Evolutionary conservation across 148 eudicot genomes (phyloP).

Genomic region (Talinum fruticosum): DNA sequence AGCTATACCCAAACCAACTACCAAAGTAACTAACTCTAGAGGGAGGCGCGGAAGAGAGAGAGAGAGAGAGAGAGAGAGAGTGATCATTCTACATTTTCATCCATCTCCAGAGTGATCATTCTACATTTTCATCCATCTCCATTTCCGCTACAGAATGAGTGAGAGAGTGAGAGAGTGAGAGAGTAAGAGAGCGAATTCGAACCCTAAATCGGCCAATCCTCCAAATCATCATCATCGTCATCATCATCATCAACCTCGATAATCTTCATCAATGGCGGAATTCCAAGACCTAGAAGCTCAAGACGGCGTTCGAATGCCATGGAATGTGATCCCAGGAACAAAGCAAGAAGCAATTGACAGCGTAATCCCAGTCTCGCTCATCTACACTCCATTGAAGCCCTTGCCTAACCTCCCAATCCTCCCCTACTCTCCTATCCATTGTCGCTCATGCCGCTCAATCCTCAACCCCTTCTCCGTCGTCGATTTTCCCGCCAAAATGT

Average conservation of each 20-base stretch:
- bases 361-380: constrained; percentile 63
- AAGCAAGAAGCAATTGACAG: constrained; percentile 51
- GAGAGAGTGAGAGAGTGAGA: background rate
- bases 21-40: no score
- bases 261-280: constrained; percentile 61
- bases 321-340: constrained; percentile 95
- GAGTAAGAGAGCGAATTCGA: background rate
- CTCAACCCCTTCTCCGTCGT: constrained; percentile 85
- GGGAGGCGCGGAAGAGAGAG: no score
- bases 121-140: no score
- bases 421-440: constrained; percentile 84
- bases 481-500: constrained; percentile 74
- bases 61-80: no score
- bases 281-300: constrained; percentile 63
- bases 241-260: background rate
- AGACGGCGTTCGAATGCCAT: constrained; percentile 91
- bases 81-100: no score
- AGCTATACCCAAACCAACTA: no score
- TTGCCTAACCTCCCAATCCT: constrained; percentile 50
- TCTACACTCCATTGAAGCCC: constrained; percentile 86
- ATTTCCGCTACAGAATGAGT: no score
- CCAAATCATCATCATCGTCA: background rate
- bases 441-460: constrained; percentile 76
- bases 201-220: background rate
- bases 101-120: no score